These are phyloP conservation scores for Corymbia calophylla DNA, from an alignment of 441 rosid genomes.

Conservation along the genomic window DNA sequence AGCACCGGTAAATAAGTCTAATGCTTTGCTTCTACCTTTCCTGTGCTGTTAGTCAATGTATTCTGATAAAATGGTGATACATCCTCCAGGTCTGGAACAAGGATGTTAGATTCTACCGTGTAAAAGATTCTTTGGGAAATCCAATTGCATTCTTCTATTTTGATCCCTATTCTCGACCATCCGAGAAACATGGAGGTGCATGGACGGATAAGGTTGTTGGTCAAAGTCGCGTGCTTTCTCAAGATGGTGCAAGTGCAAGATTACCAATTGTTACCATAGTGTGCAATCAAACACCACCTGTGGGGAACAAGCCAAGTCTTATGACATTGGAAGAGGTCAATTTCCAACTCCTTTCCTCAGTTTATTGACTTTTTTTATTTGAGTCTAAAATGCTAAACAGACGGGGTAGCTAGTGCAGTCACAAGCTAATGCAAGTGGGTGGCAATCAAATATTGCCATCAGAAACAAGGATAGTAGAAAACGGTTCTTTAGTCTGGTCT, in stretches of 20 bases:
- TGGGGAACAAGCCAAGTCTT: slow-evolving; percentile 84
- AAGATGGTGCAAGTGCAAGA: slow-evolving; percentile 51
- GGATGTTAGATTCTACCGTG: slow-evolving; percentile 67
- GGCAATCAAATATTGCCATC: not conserved
- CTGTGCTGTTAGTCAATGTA: not conserved
- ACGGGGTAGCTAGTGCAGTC: not conserved
- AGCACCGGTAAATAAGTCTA: slow-evolving; percentile 54
- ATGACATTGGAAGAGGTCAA: slow-evolving; percentile 90
- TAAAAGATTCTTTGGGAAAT: slow-evolving; percentile 67
- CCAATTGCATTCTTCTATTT: slow-evolving; percentile 82
- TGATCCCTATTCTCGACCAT: slow-evolving; percentile 94
- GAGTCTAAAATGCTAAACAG: not conserved
- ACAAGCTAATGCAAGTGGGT: not conserved
- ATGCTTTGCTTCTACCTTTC: not conserved
- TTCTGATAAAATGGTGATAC: not conserved
- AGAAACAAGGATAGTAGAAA: not conserved
- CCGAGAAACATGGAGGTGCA: slow-evolving; percentile 84
- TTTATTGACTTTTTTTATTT: not conserved
- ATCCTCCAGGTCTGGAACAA: slow-evolving; percentile 74
- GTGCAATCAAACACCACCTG: slow-evolving; percentile 89
- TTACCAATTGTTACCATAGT: slow-evolving; percentile 88
- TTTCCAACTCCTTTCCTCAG: not conserved
- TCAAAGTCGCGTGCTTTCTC: slow-evolving; percentile 68
- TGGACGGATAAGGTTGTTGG: slow-evolving; percentile 87
- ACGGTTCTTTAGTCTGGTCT: not conserved